These are phyloP conservation scores for Cephalotrichum gorgonifer DNA, from an alignment of 2,329 filamentous ascomycete species.

Conservation along the genomic window DNA sequence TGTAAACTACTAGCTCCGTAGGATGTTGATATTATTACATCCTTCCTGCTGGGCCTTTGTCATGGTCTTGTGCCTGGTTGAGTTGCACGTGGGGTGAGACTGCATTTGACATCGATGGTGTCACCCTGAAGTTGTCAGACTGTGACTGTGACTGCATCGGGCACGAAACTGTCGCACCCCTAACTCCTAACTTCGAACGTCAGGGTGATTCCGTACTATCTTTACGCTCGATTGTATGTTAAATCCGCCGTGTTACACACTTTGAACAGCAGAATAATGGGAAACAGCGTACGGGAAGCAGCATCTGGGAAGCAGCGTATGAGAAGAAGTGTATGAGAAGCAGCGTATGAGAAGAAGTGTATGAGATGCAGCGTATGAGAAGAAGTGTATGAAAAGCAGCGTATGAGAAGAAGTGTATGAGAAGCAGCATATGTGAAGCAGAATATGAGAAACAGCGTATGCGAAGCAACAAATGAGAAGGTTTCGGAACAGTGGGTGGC, in stretches of 20 bases:
- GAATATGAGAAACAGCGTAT: background rate
- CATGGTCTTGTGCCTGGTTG: background rate
- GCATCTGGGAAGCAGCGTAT: too few relatives aligned
- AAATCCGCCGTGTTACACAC: too few relatives aligned
- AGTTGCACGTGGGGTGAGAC: background rate
- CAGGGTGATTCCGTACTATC: background rate
- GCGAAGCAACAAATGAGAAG: background rate
- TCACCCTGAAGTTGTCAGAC: too few relatives aligned
- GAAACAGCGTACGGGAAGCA: too few relatives aligned
- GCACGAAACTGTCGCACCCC: background rate
- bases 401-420: too few relatives aligned
- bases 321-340: too few relatives aligned
- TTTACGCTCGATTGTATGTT: too few relatives aligned
- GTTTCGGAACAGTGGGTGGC: too few relatives aligned
- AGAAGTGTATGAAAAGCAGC: too few relatives aligned
- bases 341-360: too few relatives aligned
- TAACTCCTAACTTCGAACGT: background rate
- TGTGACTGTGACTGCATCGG: background rate
- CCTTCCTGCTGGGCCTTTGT: background rate
- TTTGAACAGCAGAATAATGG: too few relatives aligned
- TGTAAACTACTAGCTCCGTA: background rate
- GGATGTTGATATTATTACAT: background rate
- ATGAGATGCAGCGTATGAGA: background rate
- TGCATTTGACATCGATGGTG: background rate
- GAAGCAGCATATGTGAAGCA: background rate